phyloP scores from a whole-genome alignment of 257 asterid genomes.

The Henckelia pumila region DNA sequence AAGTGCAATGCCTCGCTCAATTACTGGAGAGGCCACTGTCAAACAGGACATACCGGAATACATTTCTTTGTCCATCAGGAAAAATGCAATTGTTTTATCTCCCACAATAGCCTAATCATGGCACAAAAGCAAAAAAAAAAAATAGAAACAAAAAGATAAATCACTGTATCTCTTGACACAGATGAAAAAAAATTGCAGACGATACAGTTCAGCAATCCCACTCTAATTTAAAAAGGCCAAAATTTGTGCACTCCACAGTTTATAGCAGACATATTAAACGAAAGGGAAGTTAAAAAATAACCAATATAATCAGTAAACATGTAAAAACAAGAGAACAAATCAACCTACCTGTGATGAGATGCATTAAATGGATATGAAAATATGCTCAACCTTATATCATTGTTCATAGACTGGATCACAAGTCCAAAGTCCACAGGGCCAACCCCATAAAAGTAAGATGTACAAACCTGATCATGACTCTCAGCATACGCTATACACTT shows the following conservation, averaged over 20 bases:
- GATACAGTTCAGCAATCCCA: not conserved
- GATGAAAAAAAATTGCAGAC: conserved; percentile 15
- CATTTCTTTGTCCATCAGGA: conserved; percentile 94
- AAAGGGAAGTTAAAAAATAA: conserved; percentile 1
- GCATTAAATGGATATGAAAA: not conserved
- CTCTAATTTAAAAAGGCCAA: not conserved
- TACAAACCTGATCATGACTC: conserved; percentile 92
- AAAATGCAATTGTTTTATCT: conserved; percentile 87
- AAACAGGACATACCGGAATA: conserved; percentile 92
- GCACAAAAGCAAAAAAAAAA: conserved; percentile 26
- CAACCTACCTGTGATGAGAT: not conserved
- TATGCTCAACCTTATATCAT: not conserved
- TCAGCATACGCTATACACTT: conserved; percentile 96
- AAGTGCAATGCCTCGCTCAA: conserved; percentile 90
- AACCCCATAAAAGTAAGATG: conserved; percentile 15
- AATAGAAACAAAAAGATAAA: conserved; percentile 17
- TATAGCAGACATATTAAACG: not conserved
- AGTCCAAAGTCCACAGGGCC: conserved; percentile 13
- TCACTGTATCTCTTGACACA: conserved; percentile 6
- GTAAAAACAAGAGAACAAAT: not conserved
- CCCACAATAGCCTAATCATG: conserved; percentile 82
- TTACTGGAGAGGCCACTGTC: conserved; percentile 71
- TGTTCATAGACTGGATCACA: not conserved
- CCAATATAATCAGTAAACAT: conserved; percentile 12
- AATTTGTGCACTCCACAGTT: not conserved